Evolutionary conservation across 2,329 filamentous ascomycete species (phyloP).

Genomic region (Diplodia sapinea): DNA sequence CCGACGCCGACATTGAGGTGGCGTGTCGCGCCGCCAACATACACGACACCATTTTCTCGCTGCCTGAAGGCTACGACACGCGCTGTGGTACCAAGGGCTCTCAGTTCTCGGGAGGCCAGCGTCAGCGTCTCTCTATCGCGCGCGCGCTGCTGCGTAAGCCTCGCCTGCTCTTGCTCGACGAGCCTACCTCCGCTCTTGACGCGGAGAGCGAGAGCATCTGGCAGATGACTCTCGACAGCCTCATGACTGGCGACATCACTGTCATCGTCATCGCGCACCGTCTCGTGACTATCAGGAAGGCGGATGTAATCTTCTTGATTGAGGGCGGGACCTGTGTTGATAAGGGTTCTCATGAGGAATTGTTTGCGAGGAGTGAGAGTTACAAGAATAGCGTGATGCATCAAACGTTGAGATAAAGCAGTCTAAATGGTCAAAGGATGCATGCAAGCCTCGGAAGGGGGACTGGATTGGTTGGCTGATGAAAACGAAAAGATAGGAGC

Average conservation of each 20-base stretch:
- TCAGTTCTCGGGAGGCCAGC: constrained; percentile 52
- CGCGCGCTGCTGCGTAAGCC: constrained; percentile 52
- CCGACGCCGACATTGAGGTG: constrained; percentile 66
- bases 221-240: constrained; percentile 47
- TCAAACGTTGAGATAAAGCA: constrained; percentile 49
- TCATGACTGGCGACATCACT: constrained; percentile 46
- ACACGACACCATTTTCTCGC: constrained; percentile 67
- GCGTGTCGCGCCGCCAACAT: constrained; percentile 73
- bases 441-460: too few relatives aligned
- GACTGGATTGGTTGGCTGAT: too few relatives aligned
- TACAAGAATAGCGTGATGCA: constrained; percentile 59
- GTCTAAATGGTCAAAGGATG: too few relatives aligned
- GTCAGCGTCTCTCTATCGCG: constrained; percentile 52
- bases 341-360: constrained; percentile 56
- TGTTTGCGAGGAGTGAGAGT: constrained; percentile 56
- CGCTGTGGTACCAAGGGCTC: constrained; percentile 50
- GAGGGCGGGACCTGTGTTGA: constrained; percentile 58
- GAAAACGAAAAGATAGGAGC: too few relatives aligned
- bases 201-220: constrained; percentile 51
- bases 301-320: constrained; percentile 51
- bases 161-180: constrained; percentile 50
- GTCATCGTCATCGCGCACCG: constrained; percentile 55
- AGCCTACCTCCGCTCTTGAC: constrained; percentile 52
- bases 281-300: constrained; percentile 49
- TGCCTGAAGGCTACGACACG: constrained; percentile 71